A percentile compares a stretch with the other conserved stretches of the same genome.
phyloP scores from a whole-genome alignment of 2,329 filamentous ascomycete species.

The Shiraia bambusicola region DNA sequence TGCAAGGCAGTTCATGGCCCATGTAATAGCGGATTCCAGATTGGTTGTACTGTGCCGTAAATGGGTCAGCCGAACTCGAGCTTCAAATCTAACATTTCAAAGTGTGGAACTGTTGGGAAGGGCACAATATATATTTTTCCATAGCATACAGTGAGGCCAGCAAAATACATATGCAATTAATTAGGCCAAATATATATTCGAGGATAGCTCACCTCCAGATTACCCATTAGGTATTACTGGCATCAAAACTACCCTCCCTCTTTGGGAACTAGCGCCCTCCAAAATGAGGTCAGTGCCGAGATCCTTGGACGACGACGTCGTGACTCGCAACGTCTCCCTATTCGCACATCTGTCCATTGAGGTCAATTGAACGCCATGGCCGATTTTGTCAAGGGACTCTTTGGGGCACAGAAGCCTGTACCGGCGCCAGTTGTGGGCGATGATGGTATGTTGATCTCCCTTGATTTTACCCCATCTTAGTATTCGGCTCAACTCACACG shows the following conservation, averaged over 20 bases:
- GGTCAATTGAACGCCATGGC: slow-evolving; percentile 42
- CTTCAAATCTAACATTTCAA: too few relatives aligned
- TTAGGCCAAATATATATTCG: too few relatives aligned
- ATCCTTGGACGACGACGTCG: slow-evolving; percentile 17
- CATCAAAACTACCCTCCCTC: slow-evolving; percentile 19
- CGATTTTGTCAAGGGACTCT: slow-evolving; percentile 65
- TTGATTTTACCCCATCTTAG: background rate
- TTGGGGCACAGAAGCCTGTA: slow-evolving; percentile 67
- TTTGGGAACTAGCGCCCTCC: slow-evolving; percentile 26
- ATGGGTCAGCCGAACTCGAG: too few relatives aligned
- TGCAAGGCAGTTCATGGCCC: too few relatives aligned
- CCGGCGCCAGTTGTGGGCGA: slow-evolving; percentile 57
- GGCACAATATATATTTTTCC: too few relatives aligned
- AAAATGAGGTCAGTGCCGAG: slow-evolving; percentile 33
- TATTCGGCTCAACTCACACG: too few relatives aligned
- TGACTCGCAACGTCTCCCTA: slow-evolving; percentile 22
- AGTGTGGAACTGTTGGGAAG: too few relatives aligned
- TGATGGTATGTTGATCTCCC: slow-evolving; percentile 57
- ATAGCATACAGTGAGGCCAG: too few relatives aligned
- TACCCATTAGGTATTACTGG: too few relatives aligned
- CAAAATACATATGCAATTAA: background rate
- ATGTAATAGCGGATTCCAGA: too few relatives aligned
- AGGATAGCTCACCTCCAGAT: too few relatives aligned
- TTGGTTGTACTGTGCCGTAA: too few relatives aligned
- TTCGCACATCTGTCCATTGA: slow-evolving; percentile 23